Percentiles rank a stretch among this genome's conserved stretches.
Conservation (phyloP, 495 filamentous ascomycete genomes). For the Hypoxylon fragiforme region DNA sequence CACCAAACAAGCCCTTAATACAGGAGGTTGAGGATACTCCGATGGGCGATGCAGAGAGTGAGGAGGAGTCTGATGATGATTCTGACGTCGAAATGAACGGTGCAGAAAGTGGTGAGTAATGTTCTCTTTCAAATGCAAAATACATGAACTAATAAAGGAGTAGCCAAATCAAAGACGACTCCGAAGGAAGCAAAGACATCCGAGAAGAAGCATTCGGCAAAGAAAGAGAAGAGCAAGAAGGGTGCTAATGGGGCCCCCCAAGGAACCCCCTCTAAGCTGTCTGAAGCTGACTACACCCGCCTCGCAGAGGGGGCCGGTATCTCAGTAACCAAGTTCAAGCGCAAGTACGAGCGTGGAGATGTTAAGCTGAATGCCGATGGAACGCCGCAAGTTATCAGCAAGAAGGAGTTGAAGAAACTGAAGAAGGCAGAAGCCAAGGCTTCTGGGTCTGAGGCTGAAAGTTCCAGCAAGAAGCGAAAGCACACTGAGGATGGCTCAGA, state of each 20-base stretch:
- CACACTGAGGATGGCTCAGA: conserved; percentile 39
- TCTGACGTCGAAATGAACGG: conserved; percentile 36
- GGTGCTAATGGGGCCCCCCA: conserved; percentile 27
- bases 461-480: conserved; percentile 40
- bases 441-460: conserved; percentile 26
- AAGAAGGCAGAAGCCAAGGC: conserved; percentile 66
- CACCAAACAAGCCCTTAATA: conserved; percentile 57
- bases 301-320: conserved; percentile 65
- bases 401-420: conserved; percentile 77
- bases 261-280: conserved; percentile 34
- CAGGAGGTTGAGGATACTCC: conserved; percentile 59
- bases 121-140: background rate
- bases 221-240: conserved; percentile 49
- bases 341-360: conserved; percentile 70
- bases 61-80: conserved; percentile 37
- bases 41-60: conserved; percentile 39
- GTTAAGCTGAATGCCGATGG: conserved; percentile 62
- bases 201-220: conserved; percentile 50
- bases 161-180: conserved; percentile 50
- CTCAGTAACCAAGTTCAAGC: conserved; percentile 69
- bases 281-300: conserved; percentile 55
- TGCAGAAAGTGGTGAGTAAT: conserved; percentile 34
- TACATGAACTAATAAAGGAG: conserved; percentile 45
- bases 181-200: conserved; percentile 43
- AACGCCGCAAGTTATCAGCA: conserved; percentile 63